A percentile compares a stretch with the other conserved stretches of the same genome.
These are phyloP conservation scores for Penicillium ucsense DNA, from an alignment of 495 filamentous ascomycete genomes.

Conservation along the genomic window DNA sequence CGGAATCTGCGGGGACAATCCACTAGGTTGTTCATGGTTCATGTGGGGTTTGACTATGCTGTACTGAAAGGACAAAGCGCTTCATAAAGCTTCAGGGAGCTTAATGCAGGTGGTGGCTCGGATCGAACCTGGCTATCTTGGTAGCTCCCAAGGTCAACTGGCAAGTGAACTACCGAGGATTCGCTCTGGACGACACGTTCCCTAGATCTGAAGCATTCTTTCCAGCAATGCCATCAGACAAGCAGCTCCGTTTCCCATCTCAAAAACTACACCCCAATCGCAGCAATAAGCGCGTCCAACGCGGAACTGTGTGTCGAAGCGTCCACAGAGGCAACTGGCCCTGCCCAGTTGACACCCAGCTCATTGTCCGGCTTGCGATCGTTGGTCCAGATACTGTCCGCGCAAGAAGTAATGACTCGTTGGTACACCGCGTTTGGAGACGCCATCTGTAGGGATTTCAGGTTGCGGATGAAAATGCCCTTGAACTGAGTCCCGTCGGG, in stretches of 20 bases:
- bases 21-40: too few species aligned
- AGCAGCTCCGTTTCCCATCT: not conserved
- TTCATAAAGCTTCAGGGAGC: too few species aligned
- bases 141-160: too few species aligned
- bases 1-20: too few species aligned
- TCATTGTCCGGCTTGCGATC: conserved; percentile 40
- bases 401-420: conserved; percentile 49
- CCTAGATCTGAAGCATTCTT: too few species aligned
- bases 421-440: conserved; percentile 41
- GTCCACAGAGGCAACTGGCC: conserved; percentile 38
- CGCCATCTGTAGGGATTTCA: conserved; percentile 45
- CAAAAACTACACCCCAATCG: conserved; percentile 20
- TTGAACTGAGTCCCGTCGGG: conserved; percentile 64
- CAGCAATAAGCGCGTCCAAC: conserved; percentile 61
- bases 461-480: conserved; percentile 66
- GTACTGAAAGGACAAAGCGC: too few species aligned
- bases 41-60: too few species aligned
- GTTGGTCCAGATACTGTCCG: conserved; percentile 57
- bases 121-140: too few species aligned
- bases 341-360: conserved; percentile 49
- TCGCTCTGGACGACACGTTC: too few species aligned
- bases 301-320: conserved; percentile 58
- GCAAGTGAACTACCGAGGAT: too few species aligned
- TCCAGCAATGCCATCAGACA: conserved; percentile 3
- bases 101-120: too few species aligned